Base-by-base conservation (phyloP, 2,329 filamentous ascomycete species). In the Xylogone sp. region DNA sequence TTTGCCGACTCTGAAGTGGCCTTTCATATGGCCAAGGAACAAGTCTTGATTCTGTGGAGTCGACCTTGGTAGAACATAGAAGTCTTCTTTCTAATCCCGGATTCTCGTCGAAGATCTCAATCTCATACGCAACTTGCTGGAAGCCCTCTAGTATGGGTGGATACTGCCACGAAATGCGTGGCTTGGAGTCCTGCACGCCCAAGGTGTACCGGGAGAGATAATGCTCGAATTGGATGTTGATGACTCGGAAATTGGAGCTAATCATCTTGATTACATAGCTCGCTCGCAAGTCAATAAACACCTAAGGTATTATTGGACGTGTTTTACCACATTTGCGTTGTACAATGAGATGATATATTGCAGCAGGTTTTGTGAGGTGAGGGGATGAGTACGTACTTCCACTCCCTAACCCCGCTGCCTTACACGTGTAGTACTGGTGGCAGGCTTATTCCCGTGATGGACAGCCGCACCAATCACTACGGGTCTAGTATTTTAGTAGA, bases 161-260 rank as follows among this genome's bases (percentile, higher is more conserved):
- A 44, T 77, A 75, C 3, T 68, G 58, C 75, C 75, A 78, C 1
- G 75, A 76, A 43, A 78, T 70, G 0, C 75, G 67, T 8, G 75
- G 75, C 9, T 63, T 49, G 0, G 64, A 57, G 49, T 77, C 73
- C 2, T 65, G 71, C 22, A 78, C 75, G 5, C 75, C 75, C 2
- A 77, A 56, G 18, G 70, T 65, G 12, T 56, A 50, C 45, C 49
- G 51, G 43, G 27, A 13, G 8, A 31, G 27, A 13, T 8, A 31
- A 31, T 31, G 27, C 27, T 31, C 27, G 13, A 31, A 31, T 31
- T 31, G 27, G 8, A 31, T 13, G 27, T 31, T 31, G 27, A 31
- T 13, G 7, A 31, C 27, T 13, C 13, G 27, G 13, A 31, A 31
- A 31, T 13, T 31, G 7, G 27, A 8, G 27, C 13, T 13, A 7